phyloP scores from a whole-genome alignment of 805 yeast genomes.

The Starmerella floricola region DNA sequence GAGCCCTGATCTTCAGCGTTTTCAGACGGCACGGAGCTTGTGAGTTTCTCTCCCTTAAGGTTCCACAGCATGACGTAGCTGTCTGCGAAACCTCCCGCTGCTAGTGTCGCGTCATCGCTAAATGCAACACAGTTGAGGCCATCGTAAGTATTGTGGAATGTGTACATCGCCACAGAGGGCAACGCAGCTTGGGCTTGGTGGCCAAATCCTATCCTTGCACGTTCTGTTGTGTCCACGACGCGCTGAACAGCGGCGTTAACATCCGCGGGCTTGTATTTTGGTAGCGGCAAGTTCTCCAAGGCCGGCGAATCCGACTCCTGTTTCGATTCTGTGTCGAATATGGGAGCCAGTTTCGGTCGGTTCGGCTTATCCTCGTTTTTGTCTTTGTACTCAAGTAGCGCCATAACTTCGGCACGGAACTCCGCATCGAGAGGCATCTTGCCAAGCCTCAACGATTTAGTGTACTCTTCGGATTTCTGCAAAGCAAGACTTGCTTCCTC shows the following conservation, averaged over 20 bases:
- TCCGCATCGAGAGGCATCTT: constrained; percentile 78
- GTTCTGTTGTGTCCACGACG: constrained; percentile 71
- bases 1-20: constrained; percentile 19
- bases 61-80: constrained; percentile 86
- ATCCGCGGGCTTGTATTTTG: constrained; percentile 68
- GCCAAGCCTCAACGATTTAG: constrained; percentile 54
- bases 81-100: constrained; percentile 93
- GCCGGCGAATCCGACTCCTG: constrained; percentile 46
- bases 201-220: constrained; percentile 45
- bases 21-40: constrained; percentile 22
- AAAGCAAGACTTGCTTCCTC: constrained; percentile 16
- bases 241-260: constrained; percentile 64
- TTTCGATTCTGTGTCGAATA: constrained; percentile 42
- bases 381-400: constrained; percentile 71
- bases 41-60: constrained; percentile 77
- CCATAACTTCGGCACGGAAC: constrained; percentile 68
- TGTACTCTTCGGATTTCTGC: constrained; percentile 14
- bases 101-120: constrained; percentile 72
- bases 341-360: constrained; percentile 42
- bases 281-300: constrained; percentile 69
- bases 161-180: constrained; percentile 95
- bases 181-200: constrained; percentile 49
- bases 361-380: constrained; percentile 25
- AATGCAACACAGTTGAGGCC: constrained; percentile 79
- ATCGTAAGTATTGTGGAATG: constrained; percentile 88